phyloP scores from a whole-genome alignment of 495 filamentous ascomycete species.

The Daldinia vernicosa region DNA sequence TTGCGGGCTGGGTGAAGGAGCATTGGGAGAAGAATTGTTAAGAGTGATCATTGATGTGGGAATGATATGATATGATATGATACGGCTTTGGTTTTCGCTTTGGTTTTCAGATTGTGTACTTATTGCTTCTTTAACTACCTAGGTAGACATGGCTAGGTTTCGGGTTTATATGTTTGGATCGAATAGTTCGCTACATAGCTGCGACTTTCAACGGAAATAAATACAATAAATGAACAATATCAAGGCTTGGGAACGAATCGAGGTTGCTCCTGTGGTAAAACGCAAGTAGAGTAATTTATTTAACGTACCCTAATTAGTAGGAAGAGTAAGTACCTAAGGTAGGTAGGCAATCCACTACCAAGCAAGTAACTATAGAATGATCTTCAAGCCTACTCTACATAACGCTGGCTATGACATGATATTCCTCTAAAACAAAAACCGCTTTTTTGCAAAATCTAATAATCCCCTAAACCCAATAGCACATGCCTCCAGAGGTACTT shows the following conservation, averaged over 20 bases:
- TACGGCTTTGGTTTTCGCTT: neutral
- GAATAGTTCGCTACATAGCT: neutral
- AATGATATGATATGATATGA: neutral
- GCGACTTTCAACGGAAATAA: neutral
- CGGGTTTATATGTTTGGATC: neutral
- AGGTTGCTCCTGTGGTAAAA: neutral
- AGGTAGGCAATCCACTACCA: too few species aligned
- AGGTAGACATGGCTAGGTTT: neutral
- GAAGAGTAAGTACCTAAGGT: neutral
- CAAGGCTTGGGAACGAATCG: neutral
- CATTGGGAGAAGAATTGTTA: constrained; percentile 74
- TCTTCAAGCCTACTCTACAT: neutral
- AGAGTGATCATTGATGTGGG: neutral
- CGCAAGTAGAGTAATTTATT: neutral
- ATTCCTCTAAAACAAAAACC: neutral
- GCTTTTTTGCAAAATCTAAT: neutral
- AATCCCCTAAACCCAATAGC: neutral
- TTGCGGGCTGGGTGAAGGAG: constrained; percentile 78
- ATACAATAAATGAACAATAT: neutral
- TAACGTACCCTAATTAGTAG: neutral
- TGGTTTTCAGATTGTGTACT: neutral
- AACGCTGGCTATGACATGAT: neutral
- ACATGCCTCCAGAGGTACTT: neutral
- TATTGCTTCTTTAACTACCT: neutral
- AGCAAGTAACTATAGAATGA: too few species aligned